phyloP scores from a whole-genome alignment of 2,329 filamentous ascomycete genomes.

The Beauveria sp. region DNA sequence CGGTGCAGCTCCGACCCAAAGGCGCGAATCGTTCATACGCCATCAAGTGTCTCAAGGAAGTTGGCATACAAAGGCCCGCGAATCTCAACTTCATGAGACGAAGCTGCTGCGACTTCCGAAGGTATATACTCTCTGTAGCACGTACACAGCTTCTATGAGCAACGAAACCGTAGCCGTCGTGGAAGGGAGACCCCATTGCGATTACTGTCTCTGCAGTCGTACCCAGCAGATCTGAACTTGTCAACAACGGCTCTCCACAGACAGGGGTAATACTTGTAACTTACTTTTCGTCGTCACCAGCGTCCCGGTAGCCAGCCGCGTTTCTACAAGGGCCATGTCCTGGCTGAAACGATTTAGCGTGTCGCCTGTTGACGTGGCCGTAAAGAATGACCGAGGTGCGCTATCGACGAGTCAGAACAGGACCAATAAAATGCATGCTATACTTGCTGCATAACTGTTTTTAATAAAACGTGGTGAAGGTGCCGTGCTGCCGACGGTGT shows the following conservation, averaged over 20 bases:
- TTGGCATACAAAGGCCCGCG: constrained; percentile 23
- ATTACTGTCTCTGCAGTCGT: constrained; percentile 30
- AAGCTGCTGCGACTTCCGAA: constrained; percentile 25
- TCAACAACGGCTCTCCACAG: constrained; percentile 21
- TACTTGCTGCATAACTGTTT: constrained; percentile 22
- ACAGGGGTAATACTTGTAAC: constrained; percentile 23
- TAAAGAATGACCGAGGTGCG: constrained; percentile 27
- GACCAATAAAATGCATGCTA: neutral
- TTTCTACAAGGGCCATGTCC: constrained; percentile 22
- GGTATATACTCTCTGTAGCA: constrained; percentile 23
- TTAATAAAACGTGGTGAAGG: constrained; percentile 18
- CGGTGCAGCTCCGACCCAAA: constrained; percentile 23
- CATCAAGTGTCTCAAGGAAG: constrained; percentile 21
- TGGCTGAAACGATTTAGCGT: constrained; percentile 33
- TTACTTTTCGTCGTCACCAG: constrained; percentile 15
- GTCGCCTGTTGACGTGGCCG: constrained; percentile 27
- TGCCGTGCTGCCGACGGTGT: constrained; percentile 21
- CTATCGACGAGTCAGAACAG: constrained; percentile 14
- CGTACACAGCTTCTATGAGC: constrained; percentile 16
- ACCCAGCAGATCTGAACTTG: constrained; percentile 16
- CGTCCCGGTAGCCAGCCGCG: neutral
- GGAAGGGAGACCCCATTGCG: constrained; percentile 35
- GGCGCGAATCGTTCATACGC: constrained; percentile 25
- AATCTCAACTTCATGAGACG: constrained; percentile 23
- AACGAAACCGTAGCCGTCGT: constrained; percentile 40